Evolutionary conservation across 139 green algal species (phyloP).

Genomic region (Asterochloris erici): DNA sequence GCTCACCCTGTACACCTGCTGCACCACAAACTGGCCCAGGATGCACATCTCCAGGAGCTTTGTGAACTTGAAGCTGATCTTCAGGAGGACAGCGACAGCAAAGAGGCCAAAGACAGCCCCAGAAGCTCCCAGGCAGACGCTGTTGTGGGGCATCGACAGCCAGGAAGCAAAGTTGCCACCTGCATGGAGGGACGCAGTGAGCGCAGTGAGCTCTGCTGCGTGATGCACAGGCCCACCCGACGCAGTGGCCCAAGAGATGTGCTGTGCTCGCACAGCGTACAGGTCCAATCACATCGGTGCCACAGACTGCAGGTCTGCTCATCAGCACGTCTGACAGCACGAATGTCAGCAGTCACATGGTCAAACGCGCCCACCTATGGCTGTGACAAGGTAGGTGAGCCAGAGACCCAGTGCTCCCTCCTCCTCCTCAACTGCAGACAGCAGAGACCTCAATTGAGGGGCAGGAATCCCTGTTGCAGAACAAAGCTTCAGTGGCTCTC

Average conservation of each 20-base stretch:
- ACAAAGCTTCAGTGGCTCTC: too few relatives aligned
- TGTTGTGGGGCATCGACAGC: constrained; percentile 19
- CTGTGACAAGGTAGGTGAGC: constrained; percentile 59
- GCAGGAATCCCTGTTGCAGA: too few relatives aligned
- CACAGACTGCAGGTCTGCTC: neutral
- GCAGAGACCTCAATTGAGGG: too few relatives aligned
- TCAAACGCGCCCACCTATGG: constrained; percentile 39
- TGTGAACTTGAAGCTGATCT: constrained; percentile 56
- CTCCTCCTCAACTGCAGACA: constrained; percentile 55
- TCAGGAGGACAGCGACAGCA: constrained; percentile 62
- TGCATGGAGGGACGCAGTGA: constrained; percentile 15
- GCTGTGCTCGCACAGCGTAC: neutral
- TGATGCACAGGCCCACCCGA: neutral
- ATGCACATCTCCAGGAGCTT: constrained; percentile 75
- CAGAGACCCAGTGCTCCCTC: constrained; percentile 52
- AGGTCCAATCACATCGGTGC: neutral
- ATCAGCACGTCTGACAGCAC: neutral
- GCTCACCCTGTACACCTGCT: constrained; percentile 53
- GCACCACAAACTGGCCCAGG: constrained; percentile 80
- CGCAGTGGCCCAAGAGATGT: neutral
- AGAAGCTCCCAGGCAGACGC: constrained; percentile 52
- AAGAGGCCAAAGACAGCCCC: constrained; percentile 92
- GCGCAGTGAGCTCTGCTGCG: neutral
- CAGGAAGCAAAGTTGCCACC: constrained; percentile 46
- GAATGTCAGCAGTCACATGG: neutral